phyloP scores from a whole-genome alignment of 2,329 filamentous ascomycete species.

The Calonectria montana region DNA sequence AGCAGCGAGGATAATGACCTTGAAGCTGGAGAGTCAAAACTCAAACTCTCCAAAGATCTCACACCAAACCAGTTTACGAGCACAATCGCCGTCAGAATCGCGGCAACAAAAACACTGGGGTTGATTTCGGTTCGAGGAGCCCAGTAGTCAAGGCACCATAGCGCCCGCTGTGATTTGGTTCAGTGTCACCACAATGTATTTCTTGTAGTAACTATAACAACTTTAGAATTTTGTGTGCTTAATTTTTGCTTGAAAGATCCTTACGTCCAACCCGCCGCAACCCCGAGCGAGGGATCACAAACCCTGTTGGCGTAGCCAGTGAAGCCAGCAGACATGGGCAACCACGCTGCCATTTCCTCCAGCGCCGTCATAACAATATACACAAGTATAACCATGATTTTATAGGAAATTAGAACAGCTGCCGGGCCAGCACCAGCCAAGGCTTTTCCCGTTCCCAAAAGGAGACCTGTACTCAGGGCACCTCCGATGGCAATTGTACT shows the following conservation, averaged over 20 bases:
- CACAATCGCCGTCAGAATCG: constrained; percentile 73
- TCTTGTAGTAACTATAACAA: constrained; percentile 66
- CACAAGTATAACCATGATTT: constrained; percentile 76
- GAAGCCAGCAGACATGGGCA: constrained; percentile 82
- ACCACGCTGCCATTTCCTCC: constrained; percentile 86
- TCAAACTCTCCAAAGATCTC: constrained; percentile 74
- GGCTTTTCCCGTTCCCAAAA: constrained; percentile 73
- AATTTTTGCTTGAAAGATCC: constrained; percentile 15
- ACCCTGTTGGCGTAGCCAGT: constrained; percentile 84
- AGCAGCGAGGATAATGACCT: constrained; percentile 73
- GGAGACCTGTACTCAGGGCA: constrained; percentile 78
- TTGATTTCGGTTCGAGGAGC: constrained; percentile 73
- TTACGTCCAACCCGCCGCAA: constrained; percentile 78
- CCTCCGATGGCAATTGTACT: constrained; percentile 77
- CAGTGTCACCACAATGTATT: constrained; percentile 88
- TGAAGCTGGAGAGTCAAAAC: constrained; percentile 73
- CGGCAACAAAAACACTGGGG: constrained; percentile 81
- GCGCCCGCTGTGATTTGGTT: constrained; percentile 85
- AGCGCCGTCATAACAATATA: constrained; percentile 85
- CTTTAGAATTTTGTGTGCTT: constrained; percentile 33
- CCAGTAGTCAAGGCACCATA: constrained; percentile 85
- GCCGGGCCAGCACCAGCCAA: constrained; percentile 67
- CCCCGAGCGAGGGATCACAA: constrained; percentile 83
- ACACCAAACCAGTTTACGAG: constrained; percentile 77
- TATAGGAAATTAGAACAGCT: constrained; percentile 78